Conservation (phyloP, 306 rosid species). For the Crataegus laevigata region DNA sequence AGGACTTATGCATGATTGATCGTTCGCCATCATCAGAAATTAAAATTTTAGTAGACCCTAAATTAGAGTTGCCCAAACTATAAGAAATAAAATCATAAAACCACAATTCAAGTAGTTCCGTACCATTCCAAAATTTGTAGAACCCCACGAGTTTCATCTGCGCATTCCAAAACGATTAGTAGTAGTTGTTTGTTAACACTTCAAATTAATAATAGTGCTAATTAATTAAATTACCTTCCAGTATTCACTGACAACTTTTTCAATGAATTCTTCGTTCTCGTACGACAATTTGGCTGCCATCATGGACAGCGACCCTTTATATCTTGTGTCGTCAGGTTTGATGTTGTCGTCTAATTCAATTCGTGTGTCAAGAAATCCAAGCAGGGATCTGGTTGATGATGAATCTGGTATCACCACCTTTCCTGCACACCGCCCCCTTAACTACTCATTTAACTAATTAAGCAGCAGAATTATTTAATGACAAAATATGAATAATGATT, state of each 20-base stretch:
- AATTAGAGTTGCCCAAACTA: too few relatives aligned
- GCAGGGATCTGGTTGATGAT: conserved; percentile 8
- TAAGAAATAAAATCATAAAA: too few relatives aligned
- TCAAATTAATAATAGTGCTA: too few relatives aligned
- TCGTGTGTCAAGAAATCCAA: conserved; percentile 27
- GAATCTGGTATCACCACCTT: conserved; percentile 1
- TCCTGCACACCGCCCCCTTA: conserved; percentile 13
- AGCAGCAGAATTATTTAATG: too few relatives aligned
- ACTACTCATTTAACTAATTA: too few relatives aligned
- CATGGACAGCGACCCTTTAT: conserved; percentile 9
- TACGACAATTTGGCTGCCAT: conserved; percentile 36
- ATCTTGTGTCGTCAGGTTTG: conserved; percentile 7
- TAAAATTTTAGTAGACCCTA: too few relatives aligned
- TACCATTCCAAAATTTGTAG: conserved; percentile 33
- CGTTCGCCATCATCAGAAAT: too few relatives aligned
- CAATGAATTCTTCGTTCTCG: conserved; percentile 11
- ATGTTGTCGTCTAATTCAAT: conserved; percentile 21
- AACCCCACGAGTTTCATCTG: conserved; percentile 34
- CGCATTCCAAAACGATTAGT: neutral
- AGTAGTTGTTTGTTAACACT: too few relatives aligned
- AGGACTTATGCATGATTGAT: too few relatives aligned
- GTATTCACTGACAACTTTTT: conserved; percentile 9
- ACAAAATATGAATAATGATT: too few relatives aligned
- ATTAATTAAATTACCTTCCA: conserved; percentile 25
- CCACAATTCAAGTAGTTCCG: neutral